Base-by-base conservation (phyloP, 2,329 filamentous ascomycete species). In the Periglandula ipomoeae region DNA sequence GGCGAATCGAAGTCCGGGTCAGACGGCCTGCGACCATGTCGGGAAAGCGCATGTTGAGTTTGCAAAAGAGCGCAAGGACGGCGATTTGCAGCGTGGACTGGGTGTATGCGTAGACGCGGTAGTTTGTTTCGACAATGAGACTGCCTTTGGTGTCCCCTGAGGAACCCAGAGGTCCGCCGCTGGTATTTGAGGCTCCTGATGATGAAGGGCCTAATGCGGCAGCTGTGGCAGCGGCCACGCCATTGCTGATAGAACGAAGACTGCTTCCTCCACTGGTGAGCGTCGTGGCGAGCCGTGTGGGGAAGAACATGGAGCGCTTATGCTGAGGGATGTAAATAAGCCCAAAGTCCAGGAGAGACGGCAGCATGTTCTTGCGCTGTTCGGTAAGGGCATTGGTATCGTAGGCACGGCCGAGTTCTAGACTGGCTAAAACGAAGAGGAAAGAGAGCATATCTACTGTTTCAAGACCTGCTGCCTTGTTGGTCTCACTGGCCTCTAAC, bases 101-200 rank as follows among this genome's bases (percentile, higher is more conserved):
- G 6, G 94, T 97, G 71, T 98, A 98, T 27, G 93, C 93, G 70
- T 98, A 98, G 57, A 98, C 72, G 23, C 93, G 87, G 71, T 96
- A 97, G 70, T 98, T 98, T 8, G 93, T 98, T 71, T 98, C 93
- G 56, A 98, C 81, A 59, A 98, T 90, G 62, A 98, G 89, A 70
- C 89, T 93, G 53, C 90, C 90, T 59, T 83, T 82, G 53, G 73
- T 68, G 17, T 76, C 71, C 46, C 66, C 59, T 24, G 49, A 60
- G 22, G 65, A 59, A 17, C 60, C 61, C 1, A 66, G 58, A 22
- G 66, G 68, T 19, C 65, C 55, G 38, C 63, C 65, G 8, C 15
- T 15, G 45, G 17, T 15, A n/a, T 37, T 20, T 6, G 44, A 15
- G 45, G 15, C 26, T 11, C 35, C 30, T 10, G 35, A 11, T 19